Evolutionary conservation across 768 basidiomycete species (phyloP).

Genomic region (Suillus sp.): DNA sequence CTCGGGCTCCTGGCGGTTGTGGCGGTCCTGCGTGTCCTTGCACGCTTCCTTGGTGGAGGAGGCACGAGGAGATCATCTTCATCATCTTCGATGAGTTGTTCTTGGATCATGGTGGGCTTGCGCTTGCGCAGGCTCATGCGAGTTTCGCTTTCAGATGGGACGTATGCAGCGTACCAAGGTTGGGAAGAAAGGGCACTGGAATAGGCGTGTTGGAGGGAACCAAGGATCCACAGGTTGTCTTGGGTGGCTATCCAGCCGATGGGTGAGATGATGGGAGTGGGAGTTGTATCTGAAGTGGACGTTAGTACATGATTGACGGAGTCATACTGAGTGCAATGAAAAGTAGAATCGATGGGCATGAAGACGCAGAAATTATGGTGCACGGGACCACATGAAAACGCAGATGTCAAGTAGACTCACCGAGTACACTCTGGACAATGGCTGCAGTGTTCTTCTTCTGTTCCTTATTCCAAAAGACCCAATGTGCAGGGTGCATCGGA

Average conservation of each 20-base stretch:
- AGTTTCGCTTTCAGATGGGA: slow-evolving; percentile 31
- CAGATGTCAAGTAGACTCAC: slow-evolving; percentile 40
- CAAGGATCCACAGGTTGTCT: slow-evolving; percentile 38
- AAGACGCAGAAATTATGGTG: not conserved
- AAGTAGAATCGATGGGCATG: not conserved
- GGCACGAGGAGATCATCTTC: slow-evolving; percentile 29
- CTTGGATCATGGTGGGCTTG: slow-evolving; percentile 27
- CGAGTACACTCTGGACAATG: slow-evolving; percentile 53
- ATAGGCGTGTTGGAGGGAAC: slow-evolving; percentile 34
- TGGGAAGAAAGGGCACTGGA: slow-evolving; percentile 24
- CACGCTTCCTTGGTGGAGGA: slow-evolving; percentile 35
- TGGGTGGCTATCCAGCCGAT: slow-evolving; percentile 37
- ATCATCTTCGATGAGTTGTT: slow-evolving; percentile 30
- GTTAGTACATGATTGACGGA: not conserved
- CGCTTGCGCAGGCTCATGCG: slow-evolving; percentile 38
- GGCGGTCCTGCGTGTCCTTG: slow-evolving; percentile 29
- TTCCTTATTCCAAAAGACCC: slow-evolving; percentile 63
- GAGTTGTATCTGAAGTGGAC: slow-evolving; percentile 27
- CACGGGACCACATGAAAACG: no score
- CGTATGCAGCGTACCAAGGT: slow-evolving; percentile 35
- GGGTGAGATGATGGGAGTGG: slow-evolving; percentile 37
- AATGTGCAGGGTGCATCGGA: slow-evolving; percentile 57
- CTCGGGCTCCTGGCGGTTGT: slow-evolving; percentile 14
- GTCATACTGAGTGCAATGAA: not conserved
- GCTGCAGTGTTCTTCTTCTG: slow-evolving; percentile 50